These are phyloP conservation scores for Alisma plantagoaquatica DNA, from an alignment of 106 monocot genomes.

Conservation along the genomic window DNA sequence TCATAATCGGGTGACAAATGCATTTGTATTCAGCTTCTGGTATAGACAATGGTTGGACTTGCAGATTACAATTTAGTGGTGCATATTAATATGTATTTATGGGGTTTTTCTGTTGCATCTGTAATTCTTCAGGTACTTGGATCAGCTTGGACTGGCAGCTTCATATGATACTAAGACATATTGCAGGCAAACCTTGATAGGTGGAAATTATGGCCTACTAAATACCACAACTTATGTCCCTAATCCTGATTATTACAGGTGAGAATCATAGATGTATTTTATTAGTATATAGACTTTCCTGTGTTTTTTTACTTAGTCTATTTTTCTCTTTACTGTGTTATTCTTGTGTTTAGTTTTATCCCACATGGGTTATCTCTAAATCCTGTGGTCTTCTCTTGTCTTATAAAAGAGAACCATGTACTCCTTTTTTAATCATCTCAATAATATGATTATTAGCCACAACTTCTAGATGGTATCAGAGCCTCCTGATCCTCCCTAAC, in stretches of 20 bases:
- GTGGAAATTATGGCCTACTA: slow-evolving; percentile 81
- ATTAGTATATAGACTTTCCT: too few relatives aligned
- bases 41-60: slow-evolving; percentile 6
- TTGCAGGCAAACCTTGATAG: slow-evolving; percentile 72
- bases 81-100: neutral
- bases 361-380: too few relatives aligned
- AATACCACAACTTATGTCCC: slow-evolving; percentile 60
- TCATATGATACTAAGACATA: slow-evolving; percentile 79
- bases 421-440: too few relatives aligned
- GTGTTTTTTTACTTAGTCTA: too few relatives aligned
- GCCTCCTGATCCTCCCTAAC: too few relatives aligned
- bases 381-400: too few relatives aligned
- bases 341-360: too few relatives aligned
- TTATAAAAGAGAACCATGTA: too few relatives aligned
- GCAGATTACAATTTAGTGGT: neutral
- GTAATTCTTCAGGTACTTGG: slow-evolving; percentile 44
- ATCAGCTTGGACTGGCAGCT: slow-evolving; percentile 81
- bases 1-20: slow-evolving; percentile 56
- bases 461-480: too few relatives aligned
- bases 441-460: too few relatives aligned
- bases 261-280: too few relatives aligned
- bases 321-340: too few relatives aligned
- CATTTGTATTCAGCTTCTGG: slow-evolving; percentile 92
- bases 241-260: slow-evolving; percentile 94
- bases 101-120: neutral